phyloP scores from a whole-genome alignment of 805 yeast genomes.

The Kodamaea hsintzibuensis region DNA sequence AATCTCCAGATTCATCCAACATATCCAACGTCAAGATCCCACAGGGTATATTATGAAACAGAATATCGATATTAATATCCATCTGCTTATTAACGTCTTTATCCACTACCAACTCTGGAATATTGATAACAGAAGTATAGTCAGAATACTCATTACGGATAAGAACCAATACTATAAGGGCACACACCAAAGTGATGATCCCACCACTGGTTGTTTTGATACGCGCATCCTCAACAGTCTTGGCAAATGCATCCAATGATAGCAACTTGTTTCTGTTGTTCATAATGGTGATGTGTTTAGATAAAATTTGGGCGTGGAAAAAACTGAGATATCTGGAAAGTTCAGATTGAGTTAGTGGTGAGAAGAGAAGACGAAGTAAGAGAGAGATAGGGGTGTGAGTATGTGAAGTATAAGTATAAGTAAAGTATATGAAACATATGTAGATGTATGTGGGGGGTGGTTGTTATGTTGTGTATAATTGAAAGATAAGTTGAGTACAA shows the following conservation, averaged over 20 bases:
- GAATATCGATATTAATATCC: constrained; percentile 77
- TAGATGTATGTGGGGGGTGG: too few species aligned
- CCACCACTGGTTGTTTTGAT: constrained; percentile 91
- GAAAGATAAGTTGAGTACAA: too few species aligned
- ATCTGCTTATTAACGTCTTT: constrained; percentile 72
- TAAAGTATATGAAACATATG: too few species aligned
- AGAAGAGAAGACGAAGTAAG: neutral
- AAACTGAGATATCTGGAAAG: neutral
- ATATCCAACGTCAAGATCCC: constrained; percentile 78
- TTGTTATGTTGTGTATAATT: too few species aligned
- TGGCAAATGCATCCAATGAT: constrained; percentile 85
- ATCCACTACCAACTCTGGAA: constrained; percentile 89
- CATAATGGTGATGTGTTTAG: constrained; percentile 14
- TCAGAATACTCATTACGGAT: constrained; percentile 74
- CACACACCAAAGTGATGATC: constrained; percentile 72
- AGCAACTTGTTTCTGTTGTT: constrained; percentile 43
- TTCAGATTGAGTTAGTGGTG: neutral
- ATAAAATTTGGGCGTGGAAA: constrained; percentile 3
- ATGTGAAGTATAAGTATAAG: too few species aligned
- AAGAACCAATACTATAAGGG: constrained; percentile 59
- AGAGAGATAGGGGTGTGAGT: neutral
- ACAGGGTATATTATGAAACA: constrained; percentile 87
- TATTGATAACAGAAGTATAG: constrained; percentile 63
- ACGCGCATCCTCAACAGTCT: constrained; percentile 91
- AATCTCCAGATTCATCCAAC: constrained; percentile 86